Evolutionary conservation across 352 stramenopile species (phyloP), one percentile per base, ranked within the genome.

Genomic region (Phytophthora vignae): DNA sequence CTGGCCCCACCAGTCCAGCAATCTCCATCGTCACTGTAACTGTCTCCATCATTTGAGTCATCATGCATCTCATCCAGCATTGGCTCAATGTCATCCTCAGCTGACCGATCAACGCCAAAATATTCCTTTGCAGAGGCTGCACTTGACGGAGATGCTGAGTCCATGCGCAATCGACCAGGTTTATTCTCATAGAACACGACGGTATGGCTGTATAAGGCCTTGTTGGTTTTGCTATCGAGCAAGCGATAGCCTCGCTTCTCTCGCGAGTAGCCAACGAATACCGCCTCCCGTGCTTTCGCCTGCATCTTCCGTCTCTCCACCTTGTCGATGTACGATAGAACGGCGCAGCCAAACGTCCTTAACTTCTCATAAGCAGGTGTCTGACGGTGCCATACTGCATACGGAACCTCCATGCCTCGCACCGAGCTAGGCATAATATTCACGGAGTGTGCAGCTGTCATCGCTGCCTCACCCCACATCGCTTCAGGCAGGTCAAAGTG

Each of bases 401-500:
- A 71, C n/a, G 69, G 62, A 19, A 60, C 25, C 17, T 60, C 33
- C 69, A 68, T 71, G 27, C 44, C 50, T 33, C 55, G 19, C 1
- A 25, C 22, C 4, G 46, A 67, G n/a, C 42, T 59, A 9, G 69
- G 57, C 3, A 65, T 21, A 15, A 76, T 49, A 25, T 71, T 76
- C 19, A 76, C 25, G 19, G 19, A 67, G 25, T 68, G 63, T 54
- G 54, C 60, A 29, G 53, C 56, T 21, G 68, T 70, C 49, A 64
- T 19, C 9, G 55, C 55, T 56, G 61, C 68, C 52, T 70, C 68
- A 25, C 46, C 68, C 61, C 61, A 75, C 36, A 70, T 48, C 29
- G 49, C 40, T 52, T 65, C 21, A 1, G 69, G 61, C 38, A 76
- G 21, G 9, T 71, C 29, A 4, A 71, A 73, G 44, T 79, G 67